phyloP scores from a whole-genome alignment of 202 grass and related monocot genomes.

The Thinopyrum obtusiflorum region DNA sequence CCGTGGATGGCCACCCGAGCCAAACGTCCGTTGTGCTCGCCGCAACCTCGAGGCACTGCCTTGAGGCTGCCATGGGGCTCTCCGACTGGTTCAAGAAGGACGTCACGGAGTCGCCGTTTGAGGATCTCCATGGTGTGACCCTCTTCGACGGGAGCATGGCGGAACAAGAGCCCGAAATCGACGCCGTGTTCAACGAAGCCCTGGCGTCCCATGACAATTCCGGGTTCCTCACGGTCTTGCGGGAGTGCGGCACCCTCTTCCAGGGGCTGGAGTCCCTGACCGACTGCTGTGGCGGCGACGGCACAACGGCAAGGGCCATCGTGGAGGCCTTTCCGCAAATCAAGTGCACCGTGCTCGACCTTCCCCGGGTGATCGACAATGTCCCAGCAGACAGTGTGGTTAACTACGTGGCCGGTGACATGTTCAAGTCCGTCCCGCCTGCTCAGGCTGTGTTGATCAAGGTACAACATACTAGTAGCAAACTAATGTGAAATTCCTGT shows the following conservation, averaged over 20 bases:
- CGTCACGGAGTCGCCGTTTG: not conserved
- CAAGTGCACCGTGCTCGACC: conserved; percentile 29
- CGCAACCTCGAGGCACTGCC: not conserved
- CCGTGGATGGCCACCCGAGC: not conserved
- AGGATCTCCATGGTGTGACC: not conserved
- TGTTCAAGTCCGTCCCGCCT: conserved; percentile 15
- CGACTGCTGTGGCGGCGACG: conserved; percentile 6
- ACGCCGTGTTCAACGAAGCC: not conserved
- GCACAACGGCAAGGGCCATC: not conserved
- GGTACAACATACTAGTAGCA: not conserved
- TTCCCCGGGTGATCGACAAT: not conserved
- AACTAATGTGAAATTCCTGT: not conserved
- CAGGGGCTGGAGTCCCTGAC: conserved; percentile 6
- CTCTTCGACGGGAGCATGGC: conserved; percentile 14
- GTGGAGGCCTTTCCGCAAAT: not conserved
- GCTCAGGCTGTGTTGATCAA: not conserved
- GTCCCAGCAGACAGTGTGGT: not conserved
- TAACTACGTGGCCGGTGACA: conserved; percentile 15
- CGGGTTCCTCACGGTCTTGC: not conserved
- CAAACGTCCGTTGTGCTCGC: not conserved
- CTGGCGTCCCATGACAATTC: not conserved
- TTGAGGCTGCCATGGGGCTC: not conserved
- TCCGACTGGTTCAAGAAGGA: conserved; percentile 27
- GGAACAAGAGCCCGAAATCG: not conserved
- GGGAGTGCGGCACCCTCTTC: conserved; percentile 13